phyloP scores from a whole-genome alignment of 2,329 filamentous ascomycete species.

The Lecanicillium sp. region DNA sequence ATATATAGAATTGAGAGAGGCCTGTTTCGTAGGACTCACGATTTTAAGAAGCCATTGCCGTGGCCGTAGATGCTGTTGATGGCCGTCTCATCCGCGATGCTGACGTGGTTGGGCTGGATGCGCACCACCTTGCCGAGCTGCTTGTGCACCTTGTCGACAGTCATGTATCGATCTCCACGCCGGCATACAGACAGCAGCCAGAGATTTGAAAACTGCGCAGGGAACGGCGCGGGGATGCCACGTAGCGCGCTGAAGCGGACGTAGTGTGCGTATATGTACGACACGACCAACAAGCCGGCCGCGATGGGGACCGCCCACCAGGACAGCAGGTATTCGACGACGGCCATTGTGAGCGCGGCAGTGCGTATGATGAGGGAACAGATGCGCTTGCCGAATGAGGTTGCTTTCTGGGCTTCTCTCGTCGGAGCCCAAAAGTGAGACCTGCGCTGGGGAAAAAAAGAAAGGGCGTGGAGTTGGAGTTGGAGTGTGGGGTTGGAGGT shows the following conservation, averaged over 20 bases:
- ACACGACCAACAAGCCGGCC: constrained; percentile 40
- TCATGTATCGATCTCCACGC: constrained; percentile 53
- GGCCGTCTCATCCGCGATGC: constrained; percentile 70
- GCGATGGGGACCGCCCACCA: constrained; percentile 39
- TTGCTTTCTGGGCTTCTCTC: too few relatives aligned
- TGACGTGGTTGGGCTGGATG: constrained; percentile 78
- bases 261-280: constrained; percentile 53
- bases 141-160: constrained; percentile 67
- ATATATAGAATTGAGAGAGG: accelerated
- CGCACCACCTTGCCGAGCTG: constrained; percentile 72
- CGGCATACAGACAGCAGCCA: constrained; percentile 69
- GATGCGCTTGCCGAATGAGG: too few relatives aligned
- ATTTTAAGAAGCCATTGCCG: constrained; percentile 67
- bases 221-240: constrained; percentile 54
- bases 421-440: too few relatives aligned
- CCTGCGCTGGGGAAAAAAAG: too few relatives aligned
- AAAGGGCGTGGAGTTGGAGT: too few relatives aligned
- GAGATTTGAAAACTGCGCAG: constrained; percentile 62
- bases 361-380: too few relatives aligned
- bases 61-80: constrained; percentile 74
- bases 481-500: too few relatives aligned
- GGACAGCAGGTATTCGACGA: constrained; percentile 25
- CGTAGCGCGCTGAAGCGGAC: constrained; percentile 43
- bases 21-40: constrained; percentile 32
- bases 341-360: constrained; percentile 16